Evolutionary conservation across 2,329 filamentous ascomycete species (phyloP), one percentile per base, ranked within the genome.

Genomic region (Sporothrix pseudoabietina): DNA sequence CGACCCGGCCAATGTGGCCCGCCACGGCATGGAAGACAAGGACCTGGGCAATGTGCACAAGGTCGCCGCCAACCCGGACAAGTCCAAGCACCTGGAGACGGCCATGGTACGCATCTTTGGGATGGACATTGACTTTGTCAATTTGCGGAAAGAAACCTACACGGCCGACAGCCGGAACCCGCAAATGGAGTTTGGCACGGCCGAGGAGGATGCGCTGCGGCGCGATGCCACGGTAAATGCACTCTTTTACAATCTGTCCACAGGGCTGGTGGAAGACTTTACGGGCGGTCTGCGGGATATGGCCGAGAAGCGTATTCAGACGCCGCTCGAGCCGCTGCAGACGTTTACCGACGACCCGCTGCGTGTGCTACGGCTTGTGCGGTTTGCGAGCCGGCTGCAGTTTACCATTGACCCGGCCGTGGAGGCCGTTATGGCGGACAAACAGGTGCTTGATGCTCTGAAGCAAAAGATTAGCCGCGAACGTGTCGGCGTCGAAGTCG

Each of bases 271-370:
- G 49, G 95, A 98, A 81, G 96, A 99, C 80, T 92, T 97, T 75
- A 97, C 94, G 0, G 87, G 87, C 8, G 95, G 96, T 0, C 83
- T 97, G 49, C 79, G 87, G 8, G 95, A 98, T 79, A 89, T 98
- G 88, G 81, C 86, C 47, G 83, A 85, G 1, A 88, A 88, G 75
- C 84, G 94, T 69, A 94, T 99, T 76, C 88, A 92, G 71, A 98
- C 96, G 3, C 95, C 95, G 0, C 83, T 98, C 57, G 91, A 94
- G 71, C 94, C 95, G 32, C 90, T 93, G 71, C 92, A 97, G 80
- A 99, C 95, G 0, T 98, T 99, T 82, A 94, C 91, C 80, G 95
- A 98, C 79, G 95, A 98, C 78, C 96, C 96, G 14, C 84, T 99
- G 32, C 88, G 96, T 22, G 92, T 98, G 3, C 83, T 98, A 75